Evolutionary conservation across 192 early-diverging fungal species (phyloP).

Genomic region (Chytriomyces confervae): DNA sequence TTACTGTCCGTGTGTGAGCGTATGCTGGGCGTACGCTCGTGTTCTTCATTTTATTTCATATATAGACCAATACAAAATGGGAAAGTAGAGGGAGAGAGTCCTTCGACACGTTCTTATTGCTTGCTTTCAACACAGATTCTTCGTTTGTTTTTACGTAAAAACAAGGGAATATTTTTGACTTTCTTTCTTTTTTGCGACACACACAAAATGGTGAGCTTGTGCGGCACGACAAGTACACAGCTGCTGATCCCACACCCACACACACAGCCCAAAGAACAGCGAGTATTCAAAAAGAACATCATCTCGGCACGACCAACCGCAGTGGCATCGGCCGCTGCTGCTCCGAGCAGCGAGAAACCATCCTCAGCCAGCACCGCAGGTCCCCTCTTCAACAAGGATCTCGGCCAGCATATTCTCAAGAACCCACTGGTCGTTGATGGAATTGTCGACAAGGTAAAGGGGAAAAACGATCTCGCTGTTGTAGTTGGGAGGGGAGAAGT

Average conservation of each 20-base stretch:
- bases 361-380: slow-evolving; percentile 22
- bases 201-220: background rate
- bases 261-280: slow-evolving; percentile 20
- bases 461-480: background rate
- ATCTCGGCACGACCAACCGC: slow-evolving; percentile 6
- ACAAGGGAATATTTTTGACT: background rate
- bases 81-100: no score
- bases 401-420: slow-evolving; percentile 98
- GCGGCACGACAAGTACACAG: background rate
- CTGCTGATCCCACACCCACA: background rate
- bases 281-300: slow-evolving; percentile 21
- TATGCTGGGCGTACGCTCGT: no score
- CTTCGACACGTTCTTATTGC: no score
- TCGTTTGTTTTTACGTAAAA: no score
- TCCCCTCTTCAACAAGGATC: slow-evolving; percentile 73
- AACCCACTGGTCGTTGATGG: slow-evolving; percentile 96
- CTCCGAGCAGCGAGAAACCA: slow-evolving; percentile 8
- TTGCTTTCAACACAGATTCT: no score
- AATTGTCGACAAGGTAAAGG: slow-evolving; percentile 94
- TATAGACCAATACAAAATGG: no score
- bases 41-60: no score
- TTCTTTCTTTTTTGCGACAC: background rate
- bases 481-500: background rate
- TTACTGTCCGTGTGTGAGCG: no score
- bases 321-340: background rate